Percentiles rank a stretch among this genome's conserved stretches.
phyloP scores from a whole-genome alignment of 1,284 basidiomycete species.

The Ustilago vetiveriae region DNA sequence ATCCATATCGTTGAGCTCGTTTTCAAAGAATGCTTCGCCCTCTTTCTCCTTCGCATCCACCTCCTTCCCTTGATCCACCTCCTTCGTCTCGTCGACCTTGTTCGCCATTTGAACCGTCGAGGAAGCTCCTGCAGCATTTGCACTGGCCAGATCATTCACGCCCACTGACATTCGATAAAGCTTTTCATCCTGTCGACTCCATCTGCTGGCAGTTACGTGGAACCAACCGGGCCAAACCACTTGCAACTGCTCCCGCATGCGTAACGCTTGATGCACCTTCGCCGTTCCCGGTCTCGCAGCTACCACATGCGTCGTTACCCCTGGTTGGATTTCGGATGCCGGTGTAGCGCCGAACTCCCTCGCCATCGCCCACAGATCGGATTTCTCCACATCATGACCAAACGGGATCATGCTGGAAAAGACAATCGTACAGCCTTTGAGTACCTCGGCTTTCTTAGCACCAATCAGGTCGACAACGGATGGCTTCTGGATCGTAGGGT shows the following conservation, averaged over 20 bases:
- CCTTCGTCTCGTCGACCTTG: too few species aligned
- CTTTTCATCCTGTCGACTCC: constrained; percentile 78
- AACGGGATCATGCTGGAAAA: constrained; percentile 95
- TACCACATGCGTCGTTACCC: constrained; percentile 84
- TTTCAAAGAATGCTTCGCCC: constrained; percentile 29
- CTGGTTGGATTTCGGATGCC: constrained; percentile 75
- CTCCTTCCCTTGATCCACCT: background rate
- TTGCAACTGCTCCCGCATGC: constrained; percentile 71
- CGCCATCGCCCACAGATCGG: constrained; percentile 88
- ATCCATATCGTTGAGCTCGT: constrained; percentile 56
- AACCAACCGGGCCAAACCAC: constrained; percentile 91
- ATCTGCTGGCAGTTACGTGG: constrained; percentile 81
- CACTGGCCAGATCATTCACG: constrained; percentile 15
- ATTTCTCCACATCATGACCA: constrained; percentile 78
- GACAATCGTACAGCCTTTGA: constrained; percentile 80
- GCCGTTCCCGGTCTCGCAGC: constrained; percentile 80
- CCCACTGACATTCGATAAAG: constrained; percentile 71
- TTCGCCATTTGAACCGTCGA: too few species aligned
- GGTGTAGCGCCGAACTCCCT: constrained; percentile 87
- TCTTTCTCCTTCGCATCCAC: constrained; percentile 1
- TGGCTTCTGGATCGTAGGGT: constrained; percentile 10
- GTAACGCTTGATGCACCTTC: constrained; percentile 81
- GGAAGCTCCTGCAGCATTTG: background rate
- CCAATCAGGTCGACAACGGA: constrained; percentile 79
- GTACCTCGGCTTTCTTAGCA: constrained; percentile 77